Base-by-base conservation (phyloP, 495 filamentous ascomycete species). In the Hypoxylon subgilvum region DNA sequence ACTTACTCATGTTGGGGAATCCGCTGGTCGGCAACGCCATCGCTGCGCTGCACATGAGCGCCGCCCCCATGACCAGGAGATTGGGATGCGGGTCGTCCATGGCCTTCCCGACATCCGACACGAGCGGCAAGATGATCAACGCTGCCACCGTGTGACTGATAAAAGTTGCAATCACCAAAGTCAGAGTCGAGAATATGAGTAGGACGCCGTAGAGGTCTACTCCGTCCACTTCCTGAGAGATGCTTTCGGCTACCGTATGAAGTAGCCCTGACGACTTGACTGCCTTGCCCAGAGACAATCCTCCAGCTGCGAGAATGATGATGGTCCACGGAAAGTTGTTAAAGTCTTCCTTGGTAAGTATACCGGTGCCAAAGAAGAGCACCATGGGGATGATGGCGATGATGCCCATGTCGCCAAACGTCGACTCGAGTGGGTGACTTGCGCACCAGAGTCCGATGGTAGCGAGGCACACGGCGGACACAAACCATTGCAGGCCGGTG, bases 321-420 rank as follows among this genome's bases (percentile, higher is more conserved):
- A 99, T 97, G 19, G 94, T 99, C 94, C 94, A 99, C 25, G 97
- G 87, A 75, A 99, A 99, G 69, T 99, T 99, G 79, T 99, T 99
- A 69, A 99, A 99, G 71, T 99, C 94, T 74, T 97, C 94, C 71
- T 99, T 99, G 21, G 92, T 99, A 9, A 99, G 82, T 68, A 99
- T 96, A 30, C 94, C 94, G 8, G 92, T 90, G 48, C 94, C 94
- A 67, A 97, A 99, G 82, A 99, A 99, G 27, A 96, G 76, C 30
- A 94, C 89, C 32, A 99, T 85, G 6, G 94, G 94, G 55, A 99
- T 89, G 69, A 99, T 95, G 46, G 94, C 94, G 38, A 99, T 88
- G 48, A 99, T 91, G 40, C 94, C 94, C 94, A 99, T 99, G 68
- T 99, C 92, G 23, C 94, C 94, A 61, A 99, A 96, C 7, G 91